Conservation (phyloP, 495 filamentous ascomycete species). For the Pyrenula massariospora region DNA sequence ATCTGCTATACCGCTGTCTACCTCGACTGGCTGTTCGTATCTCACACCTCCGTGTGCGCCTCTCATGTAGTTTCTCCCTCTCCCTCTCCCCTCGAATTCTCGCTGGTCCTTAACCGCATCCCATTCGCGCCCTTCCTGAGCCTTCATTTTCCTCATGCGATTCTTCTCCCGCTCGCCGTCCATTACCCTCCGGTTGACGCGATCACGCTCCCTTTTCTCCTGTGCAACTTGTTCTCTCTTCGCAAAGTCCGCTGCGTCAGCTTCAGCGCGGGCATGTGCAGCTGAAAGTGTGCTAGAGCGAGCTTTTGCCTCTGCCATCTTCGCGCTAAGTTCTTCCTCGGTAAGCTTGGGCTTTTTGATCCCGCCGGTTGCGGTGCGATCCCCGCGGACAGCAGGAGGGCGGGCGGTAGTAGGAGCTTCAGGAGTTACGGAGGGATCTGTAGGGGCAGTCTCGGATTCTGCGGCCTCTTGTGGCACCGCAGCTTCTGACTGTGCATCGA, state of each 20-base stretch:
- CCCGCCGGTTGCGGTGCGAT: constrained; percentile 58
- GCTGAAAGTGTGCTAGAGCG: constrained; percentile 45
- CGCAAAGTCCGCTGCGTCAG: constrained; percentile 54
- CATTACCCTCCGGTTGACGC: constrained; percentile 44
- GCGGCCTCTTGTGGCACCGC: neutral
- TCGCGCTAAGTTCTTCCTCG: constrained; percentile 51
- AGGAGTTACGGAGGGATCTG: neutral
- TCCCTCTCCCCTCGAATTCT: constrained; percentile 35
- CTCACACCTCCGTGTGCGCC: constrained; percentile 50
- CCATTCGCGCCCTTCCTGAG: constrained; percentile 60
- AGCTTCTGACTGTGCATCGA: neutral
- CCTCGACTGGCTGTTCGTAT: neutral
- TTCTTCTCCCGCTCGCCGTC: constrained; percentile 64
- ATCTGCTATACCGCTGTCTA: constrained; percentile 8
- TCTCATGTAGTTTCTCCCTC: constrained; percentile 32
- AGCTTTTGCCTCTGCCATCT: constrained; percentile 46
- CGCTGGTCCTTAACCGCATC: constrained; percentile 63
- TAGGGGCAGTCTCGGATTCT: neutral
- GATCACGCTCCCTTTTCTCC: constrained; percentile 43
- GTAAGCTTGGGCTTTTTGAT: constrained; percentile 53
- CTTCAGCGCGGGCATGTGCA: constrained; percentile 54
- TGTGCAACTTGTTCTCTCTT: constrained; percentile 49
- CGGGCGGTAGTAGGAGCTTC: constrained; percentile 9
- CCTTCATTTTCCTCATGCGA: constrained; percentile 55
- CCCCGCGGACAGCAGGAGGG: constrained; percentile 51